Evolutionary conservation across 345 rosid genomes (phyloP).

Genomic region (Syzygium jambos): DNA sequence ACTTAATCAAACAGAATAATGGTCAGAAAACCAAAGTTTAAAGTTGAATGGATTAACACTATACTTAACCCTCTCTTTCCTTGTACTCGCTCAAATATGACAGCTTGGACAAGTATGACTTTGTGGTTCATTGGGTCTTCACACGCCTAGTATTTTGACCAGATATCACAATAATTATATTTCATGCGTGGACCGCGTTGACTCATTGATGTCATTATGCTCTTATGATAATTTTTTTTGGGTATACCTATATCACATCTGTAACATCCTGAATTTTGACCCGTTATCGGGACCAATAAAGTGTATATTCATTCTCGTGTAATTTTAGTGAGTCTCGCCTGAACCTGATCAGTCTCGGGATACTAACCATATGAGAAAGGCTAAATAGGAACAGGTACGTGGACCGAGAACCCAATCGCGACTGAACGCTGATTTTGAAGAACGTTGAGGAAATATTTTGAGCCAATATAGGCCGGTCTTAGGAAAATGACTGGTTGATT

Average conservation of each 20-base stretch:
- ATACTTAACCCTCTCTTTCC: neutral
- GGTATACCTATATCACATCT: neutral
- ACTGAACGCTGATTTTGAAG: no score
- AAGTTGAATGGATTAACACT: neutral
- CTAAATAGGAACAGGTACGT: no score
- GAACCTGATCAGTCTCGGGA: no score
- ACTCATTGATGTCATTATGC: neutral
- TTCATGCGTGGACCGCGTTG: neutral
- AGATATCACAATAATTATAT: neutral
- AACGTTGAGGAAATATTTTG: no score
- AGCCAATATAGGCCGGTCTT: no score
- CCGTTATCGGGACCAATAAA: no score
- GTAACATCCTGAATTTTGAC: no score
- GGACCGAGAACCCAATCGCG: no score
- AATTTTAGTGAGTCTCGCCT: no score
- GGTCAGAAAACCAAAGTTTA: neutral
- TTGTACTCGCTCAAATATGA: neutral
- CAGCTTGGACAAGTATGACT: neutral
- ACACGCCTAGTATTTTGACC: neutral
- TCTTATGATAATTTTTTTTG: neutral
- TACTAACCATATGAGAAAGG: no score
- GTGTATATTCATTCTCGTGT: no score
- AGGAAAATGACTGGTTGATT: no score
- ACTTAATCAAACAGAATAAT: neutral
- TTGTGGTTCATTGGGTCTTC: neutral